Conservation (phyloP, 805 yeast genomes). For the Lipomyces chichibuensis region DNA sequence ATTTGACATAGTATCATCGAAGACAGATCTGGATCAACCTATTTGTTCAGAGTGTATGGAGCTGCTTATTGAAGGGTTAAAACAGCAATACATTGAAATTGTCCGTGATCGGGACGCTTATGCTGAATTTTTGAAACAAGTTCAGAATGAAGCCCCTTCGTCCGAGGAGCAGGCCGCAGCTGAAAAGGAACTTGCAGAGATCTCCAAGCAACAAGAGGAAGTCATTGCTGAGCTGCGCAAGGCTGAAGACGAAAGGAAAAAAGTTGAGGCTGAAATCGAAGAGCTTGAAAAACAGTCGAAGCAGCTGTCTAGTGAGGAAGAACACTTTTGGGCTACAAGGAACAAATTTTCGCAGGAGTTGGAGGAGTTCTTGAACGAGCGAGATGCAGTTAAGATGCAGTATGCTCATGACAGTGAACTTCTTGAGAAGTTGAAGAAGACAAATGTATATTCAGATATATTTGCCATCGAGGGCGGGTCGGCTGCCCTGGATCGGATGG, state of each 20-base stretch:
- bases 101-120: constrained; percentile 80
- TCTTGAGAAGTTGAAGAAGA: constrained; percentile 67
- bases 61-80: constrained; percentile 63
- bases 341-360: constrained; percentile 63
- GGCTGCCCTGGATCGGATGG: constrained; percentile 33
- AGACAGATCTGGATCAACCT: constrained; percentile 81
- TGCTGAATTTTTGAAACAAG: constrained; percentile 67
- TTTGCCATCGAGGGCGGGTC: constrained; percentile 59
- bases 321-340: constrained; percentile 51
- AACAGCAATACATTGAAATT: constrained; percentile 68
- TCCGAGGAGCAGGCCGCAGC: constrained; percentile 52
- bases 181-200: constrained; percentile 50
- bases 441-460: constrained; percentile 81
- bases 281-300: constrained; percentile 47
- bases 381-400: constrained; percentile 64
- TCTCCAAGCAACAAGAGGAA: constrained; percentile 48
- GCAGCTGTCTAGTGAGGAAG: constrained; percentile 50
- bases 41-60: constrained; percentile 85
- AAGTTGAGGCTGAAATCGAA: constrained; percentile 55
- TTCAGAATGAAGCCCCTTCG: constrained; percentile 50
- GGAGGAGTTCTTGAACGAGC: constrained; percentile 54
- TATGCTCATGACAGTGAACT: constrained; percentile 65
- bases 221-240: constrained; percentile 46
- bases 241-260: constrained; percentile 47
- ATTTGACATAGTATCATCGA: constrained; percentile 62